These are phyloP conservation scores for Isoetes engelmannii DNA, from an alignment of 83 land plant genomes.

Conservation along the genomic window DNA sequence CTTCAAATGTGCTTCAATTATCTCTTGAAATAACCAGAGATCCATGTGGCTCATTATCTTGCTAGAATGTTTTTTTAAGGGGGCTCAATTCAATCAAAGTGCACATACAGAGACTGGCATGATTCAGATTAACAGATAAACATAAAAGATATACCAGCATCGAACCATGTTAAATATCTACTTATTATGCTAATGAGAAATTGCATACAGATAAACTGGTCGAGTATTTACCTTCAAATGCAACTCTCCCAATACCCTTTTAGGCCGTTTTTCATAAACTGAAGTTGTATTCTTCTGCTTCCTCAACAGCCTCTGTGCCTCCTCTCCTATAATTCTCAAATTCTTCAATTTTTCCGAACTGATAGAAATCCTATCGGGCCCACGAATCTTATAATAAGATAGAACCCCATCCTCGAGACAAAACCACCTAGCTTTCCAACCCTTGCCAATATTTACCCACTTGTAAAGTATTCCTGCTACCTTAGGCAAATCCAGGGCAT, in stretches of 20 bases:
- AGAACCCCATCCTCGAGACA: constrained; percentile 9
- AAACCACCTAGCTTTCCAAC: constrained; percentile 14
- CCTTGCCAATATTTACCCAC: constrained; percentile 15
- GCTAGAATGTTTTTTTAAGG: too few species aligned
- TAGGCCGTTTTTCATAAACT: not conserved
- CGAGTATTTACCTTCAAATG: not conserved
- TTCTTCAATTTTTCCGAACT: not conserved
- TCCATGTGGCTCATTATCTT: too few species aligned
- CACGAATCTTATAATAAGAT: constrained; percentile 12
- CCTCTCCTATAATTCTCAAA: not conserved
- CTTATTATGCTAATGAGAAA: too few species aligned
- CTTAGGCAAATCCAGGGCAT: constrained; percentile 3
- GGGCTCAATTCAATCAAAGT: too few species aligned
- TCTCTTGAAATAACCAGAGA: too few species aligned
- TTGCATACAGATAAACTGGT: too few species aligned
- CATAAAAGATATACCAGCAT: too few species aligned
- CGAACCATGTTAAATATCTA: too few species aligned
- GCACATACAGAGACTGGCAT: too few species aligned
- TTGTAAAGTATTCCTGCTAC: constrained; percentile 10
- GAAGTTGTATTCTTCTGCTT: not conserved
- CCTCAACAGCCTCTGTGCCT: constrained; percentile 3
- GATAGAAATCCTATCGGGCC: constrained; percentile 4
- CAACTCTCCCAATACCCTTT: not conserved
- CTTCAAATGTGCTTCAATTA: too few species aligned
- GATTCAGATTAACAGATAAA: too few species aligned